Evolutionary conservation across 805 yeast species (phyloP).

Genomic region (Tetrapisispora phaffii): DNA sequence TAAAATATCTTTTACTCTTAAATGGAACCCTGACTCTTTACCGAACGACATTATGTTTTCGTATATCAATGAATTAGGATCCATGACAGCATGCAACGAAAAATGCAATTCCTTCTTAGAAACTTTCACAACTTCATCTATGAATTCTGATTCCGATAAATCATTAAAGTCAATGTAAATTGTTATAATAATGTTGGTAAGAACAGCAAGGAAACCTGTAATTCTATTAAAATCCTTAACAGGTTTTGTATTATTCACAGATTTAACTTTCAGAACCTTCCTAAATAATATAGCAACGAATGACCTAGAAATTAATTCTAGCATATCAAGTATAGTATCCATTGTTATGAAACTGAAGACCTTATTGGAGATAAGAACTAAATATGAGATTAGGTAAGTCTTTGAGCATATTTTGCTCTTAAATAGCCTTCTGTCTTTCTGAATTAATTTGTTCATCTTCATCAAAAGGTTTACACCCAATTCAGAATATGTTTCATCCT

Average conservation of each 20-base stretch:
- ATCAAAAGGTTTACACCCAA: conserved; percentile 4
- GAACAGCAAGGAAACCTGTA: conserved; percentile 13
- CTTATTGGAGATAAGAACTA: not conserved
- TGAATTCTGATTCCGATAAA: conserved; percentile 43
- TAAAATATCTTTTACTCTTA: conserved; percentile 16
- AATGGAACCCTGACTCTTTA: conserved; percentile 22
- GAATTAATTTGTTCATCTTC: conserved; percentile 10
- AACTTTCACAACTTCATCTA: conserved; percentile 34
- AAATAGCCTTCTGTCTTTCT: not conserved
- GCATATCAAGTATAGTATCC: not conserved
- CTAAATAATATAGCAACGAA: not conserved
- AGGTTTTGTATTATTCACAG: conserved; percentile 9
- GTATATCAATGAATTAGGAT: conserved; percentile 18
- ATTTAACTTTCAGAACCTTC: not conserved
- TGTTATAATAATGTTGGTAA: conserved; percentile 11
- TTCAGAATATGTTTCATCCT: conserved; percentile 1
- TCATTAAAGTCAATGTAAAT: conserved; percentile 6
- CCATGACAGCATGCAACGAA: conserved; percentile 5
- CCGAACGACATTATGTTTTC: conserved; percentile 18
- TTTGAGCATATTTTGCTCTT: not conserved
- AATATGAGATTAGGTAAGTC: not conserved
- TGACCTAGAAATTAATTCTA: not conserved
- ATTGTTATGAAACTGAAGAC: not conserved
- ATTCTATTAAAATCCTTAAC: conserved; percentile 11
- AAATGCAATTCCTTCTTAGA: not conserved